Conservation (phyloP, 2,329 filamentous ascomycete species). For the Fusarium chuoi region DNA sequence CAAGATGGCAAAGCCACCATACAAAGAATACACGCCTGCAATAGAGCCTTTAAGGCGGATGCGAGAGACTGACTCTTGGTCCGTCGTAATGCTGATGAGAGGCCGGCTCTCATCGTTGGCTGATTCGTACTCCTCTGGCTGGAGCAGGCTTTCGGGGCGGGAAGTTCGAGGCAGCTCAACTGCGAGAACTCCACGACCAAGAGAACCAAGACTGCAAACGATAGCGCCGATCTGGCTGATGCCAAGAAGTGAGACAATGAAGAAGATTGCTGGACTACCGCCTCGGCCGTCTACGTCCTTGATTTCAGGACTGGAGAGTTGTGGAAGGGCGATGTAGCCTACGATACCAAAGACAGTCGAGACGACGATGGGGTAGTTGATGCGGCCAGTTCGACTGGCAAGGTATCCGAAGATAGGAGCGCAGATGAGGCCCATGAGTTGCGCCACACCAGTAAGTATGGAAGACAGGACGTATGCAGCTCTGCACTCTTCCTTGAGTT, state of each 20-base stretch:
- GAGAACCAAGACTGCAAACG: slow-evolving; percentile 90
- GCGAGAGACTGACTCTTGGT: slow-evolving; percentile 55
- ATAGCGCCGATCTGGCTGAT: slow-evolving; percentile 96
- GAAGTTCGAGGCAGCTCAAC: slow-evolving; percentile 52
- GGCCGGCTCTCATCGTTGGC: slow-evolving; percentile 53
- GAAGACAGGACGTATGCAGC: slow-evolving; percentile 89
- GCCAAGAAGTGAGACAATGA: slow-evolving; percentile 83
- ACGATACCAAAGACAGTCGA: slow-evolving; percentile 78
- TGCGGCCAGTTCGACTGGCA: slow-evolving; percentile 72
- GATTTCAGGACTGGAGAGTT: slow-evolving; percentile 80
- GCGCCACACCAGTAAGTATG: slow-evolving; percentile 87
- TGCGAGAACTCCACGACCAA: slow-evolving; percentile 81
- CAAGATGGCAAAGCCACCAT: slow-evolving; percentile 88
- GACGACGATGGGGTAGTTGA: slow-evolving; percentile 79
- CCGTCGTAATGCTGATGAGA: slow-evolving; percentile 49
- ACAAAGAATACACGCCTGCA: slow-evolving; percentile 92
- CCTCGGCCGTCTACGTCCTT: slow-evolving; percentile 71
- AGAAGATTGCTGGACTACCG: slow-evolving; percentile 75
- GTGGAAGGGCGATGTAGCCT: slow-evolving; percentile 81
- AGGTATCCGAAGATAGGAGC: slow-evolving; percentile 90
- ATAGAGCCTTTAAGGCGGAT: slow-evolving; percentile 88
- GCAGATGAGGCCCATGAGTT: slow-evolving; percentile 84
- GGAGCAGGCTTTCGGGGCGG: slow-evolving; percentile 41
- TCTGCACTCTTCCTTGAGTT: slow-evolving; percentile 86
- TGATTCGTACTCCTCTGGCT: slow-evolving; percentile 53